Evolutionary conservation across 257 asterid species (phyloP).

Genomic region (Euphrasia confusa): DNA sequence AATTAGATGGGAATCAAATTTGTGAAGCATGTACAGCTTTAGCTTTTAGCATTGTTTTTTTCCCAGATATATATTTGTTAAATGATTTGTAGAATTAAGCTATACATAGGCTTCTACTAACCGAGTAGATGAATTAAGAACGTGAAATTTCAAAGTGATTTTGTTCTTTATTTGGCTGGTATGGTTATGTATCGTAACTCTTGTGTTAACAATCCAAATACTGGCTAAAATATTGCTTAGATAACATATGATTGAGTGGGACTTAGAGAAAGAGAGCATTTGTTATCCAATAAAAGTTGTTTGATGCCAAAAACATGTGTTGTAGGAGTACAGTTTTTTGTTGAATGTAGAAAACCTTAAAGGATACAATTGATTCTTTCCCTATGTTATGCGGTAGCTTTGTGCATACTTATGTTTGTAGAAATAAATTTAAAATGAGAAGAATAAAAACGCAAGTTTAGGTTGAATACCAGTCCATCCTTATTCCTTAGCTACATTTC

Average conservation of each 20-base stretch:
- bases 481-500: not conserved
- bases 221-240: conserved; percentile 4
- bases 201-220: conserved; percentile 6
- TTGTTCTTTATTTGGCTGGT: not conserved
- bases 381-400: conserved; percentile 13
- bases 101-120: not conserved
- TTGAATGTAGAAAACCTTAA: conserved; percentile 7
- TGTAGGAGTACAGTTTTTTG: not conserved
- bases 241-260: not conserved
- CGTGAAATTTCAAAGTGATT: not conserved
- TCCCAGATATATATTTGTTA: not conserved
- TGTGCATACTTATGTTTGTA: not conserved
- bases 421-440: not conserved
- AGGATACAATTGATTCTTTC: not conserved
- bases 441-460: not conserved
- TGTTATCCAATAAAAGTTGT: not conserved
- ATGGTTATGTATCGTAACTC: not conserved
- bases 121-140: not conserved
- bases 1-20: not conserved
- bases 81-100: not conserved
- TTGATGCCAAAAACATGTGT: conserved; percentile 6
- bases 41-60: not conserved
- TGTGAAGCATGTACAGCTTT: not conserved
- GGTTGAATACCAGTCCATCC: not conserved
- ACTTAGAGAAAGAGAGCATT: not conserved